phyloP scores from a whole-genome alignment of 2,329 filamentous ascomycete species.

The Ceratocystis variospora region DNA sequence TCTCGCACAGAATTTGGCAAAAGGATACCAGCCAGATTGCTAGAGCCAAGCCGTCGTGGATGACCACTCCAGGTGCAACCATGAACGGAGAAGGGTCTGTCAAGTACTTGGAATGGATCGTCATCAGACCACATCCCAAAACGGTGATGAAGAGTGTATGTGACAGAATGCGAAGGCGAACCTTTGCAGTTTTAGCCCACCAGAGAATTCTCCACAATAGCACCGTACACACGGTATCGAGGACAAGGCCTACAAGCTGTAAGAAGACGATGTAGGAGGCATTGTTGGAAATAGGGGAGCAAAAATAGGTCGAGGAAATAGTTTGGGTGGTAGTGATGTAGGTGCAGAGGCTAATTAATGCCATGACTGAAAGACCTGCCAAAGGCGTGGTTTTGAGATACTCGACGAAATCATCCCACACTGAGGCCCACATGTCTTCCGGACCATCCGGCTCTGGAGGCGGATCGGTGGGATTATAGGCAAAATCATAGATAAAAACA shows the following conservation, averaged over 20 bases:
- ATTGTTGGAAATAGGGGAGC: constrained; percentile 33
- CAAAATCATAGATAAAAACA: constrained; percentile 17
- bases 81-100: constrained; percentile 8
- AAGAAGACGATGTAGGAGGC: constrained; percentile 27
- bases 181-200: constrained; percentile 37
- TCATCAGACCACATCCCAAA: constrained; percentile 9
- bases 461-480: neutral
- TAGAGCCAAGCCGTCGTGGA: constrained; percentile 36
- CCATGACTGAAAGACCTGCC: constrained; percentile 20
- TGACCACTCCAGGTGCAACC: constrained; percentile 8
- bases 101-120: constrained; percentile 13
- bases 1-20: constrained; percentile 35
- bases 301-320: constrained; percentile 36
- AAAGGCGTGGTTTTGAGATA: constrained; percentile 30
- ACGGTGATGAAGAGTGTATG: constrained; percentile 28
- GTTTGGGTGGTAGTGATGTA: constrained; percentile 27
- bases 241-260: constrained; percentile 33
- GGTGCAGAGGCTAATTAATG: constrained; percentile 32
- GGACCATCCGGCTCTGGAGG: constrained; percentile 24
- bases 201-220: constrained; percentile 38
- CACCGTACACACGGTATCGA: constrained; percentile 36
- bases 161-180: constrained; percentile 34
- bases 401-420: constrained; percentile 34
- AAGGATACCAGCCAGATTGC: constrained; percentile 33
- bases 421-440: constrained; percentile 36